Evolutionary conservation across 83 land plant genomes (phyloP).

Genomic region (Diphasiastrum complanatum): DNA sequence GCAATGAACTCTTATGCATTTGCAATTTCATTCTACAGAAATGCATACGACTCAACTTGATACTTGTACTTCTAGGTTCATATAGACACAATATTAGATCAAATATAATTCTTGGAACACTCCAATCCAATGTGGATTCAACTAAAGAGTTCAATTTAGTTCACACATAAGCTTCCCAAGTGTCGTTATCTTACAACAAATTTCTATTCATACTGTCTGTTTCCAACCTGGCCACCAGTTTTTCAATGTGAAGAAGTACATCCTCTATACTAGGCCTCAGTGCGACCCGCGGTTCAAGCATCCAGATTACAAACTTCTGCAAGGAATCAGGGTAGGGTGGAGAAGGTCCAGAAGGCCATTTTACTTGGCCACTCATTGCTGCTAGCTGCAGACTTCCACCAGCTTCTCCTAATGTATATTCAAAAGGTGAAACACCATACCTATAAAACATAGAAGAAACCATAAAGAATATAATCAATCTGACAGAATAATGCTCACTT

Average conservation of each 20-base stretch:
- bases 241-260: slow-evolving; percentile 81
- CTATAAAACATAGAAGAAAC: slow-evolving; percentile 30
- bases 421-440: slow-evolving; percentile 92
- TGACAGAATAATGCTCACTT: not conserved
- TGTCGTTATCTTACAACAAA: too few species aligned
- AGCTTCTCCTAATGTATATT: slow-evolving; percentile 70
- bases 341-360: slow-evolving; percentile 79
- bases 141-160: too few species aligned
- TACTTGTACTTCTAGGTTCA: too few species aligned
- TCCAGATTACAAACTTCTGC: slow-evolving; percentile 79
- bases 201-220: too few species aligned
- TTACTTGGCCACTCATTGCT: slow-evolving; percentile 70
- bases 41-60: too few species aligned
- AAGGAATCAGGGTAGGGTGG: slow-evolving; percentile 81
- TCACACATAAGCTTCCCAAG: too few species aligned
- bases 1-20: too few species aligned
- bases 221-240: slow-evolving; percentile 52
- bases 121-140: too few species aligned
- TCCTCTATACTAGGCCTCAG: slow-evolving; percentile 81
- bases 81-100: too few species aligned
- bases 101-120: too few species aligned
- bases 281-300: slow-evolving; percentile 75
- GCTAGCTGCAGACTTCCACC: slow-evolving; percentile 92
- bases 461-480: not conserved
- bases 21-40: too few species aligned